Percentiles rank a stretch among this genome's conserved stretches.
phyloP scores from a whole-genome alignment of 108 stramenopile genomes.

The Cylindrotheca closterium region DNA sequence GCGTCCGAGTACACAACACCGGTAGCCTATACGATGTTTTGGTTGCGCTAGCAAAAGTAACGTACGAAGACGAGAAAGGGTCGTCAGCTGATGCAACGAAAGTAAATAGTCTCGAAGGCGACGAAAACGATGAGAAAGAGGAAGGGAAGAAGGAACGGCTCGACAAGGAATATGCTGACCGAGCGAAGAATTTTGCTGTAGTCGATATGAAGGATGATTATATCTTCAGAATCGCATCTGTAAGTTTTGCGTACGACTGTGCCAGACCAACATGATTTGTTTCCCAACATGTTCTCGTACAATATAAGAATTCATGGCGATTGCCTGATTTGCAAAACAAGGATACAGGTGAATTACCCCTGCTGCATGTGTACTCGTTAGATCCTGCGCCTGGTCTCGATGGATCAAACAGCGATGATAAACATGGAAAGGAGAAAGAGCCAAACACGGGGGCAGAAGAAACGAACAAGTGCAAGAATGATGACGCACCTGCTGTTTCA shows the following conservation, averaged over 20 bases:
- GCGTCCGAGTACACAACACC: conserved; percentile 72
- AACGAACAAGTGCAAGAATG: conserved; percentile 1
- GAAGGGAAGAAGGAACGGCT: conserved; percentile 26
- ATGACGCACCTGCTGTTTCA: conserved; percentile 21
- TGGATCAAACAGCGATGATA: conserved; percentile 8
- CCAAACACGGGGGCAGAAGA: conserved; percentile 5
- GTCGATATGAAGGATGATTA: conserved; percentile 84
- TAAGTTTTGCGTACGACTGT: conserved; percentile 36
- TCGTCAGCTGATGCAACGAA: conserved; percentile 12
- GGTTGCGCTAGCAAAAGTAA: conserved; percentile 57
- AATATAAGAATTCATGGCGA: conserved; percentile 75
- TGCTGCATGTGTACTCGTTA: conserved; percentile 77
- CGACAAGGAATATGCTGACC: conserved; percentile 38
- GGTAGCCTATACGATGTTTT: conserved; percentile 81
- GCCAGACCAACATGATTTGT: neutral
- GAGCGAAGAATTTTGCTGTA: conserved; percentile 73
- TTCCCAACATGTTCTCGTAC: conserved; percentile 9
- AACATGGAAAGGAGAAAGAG: conserved; percentile 3
- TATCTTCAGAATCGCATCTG: conserved; percentile 80
- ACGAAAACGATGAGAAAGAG: conserved; percentile 11
- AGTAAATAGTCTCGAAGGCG: conserved; percentile 2
- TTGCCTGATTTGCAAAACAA: conserved; percentile 68
- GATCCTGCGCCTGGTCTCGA: conserved; percentile 38
- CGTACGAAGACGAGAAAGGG: conserved; percentile 45
- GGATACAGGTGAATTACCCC: conserved; percentile 77